These are phyloP conservation scores for Tympanopsis confertula DNA, from an alignment of 2,329 filamentous ascomycete species.

Conservation along the genomic window DNA sequence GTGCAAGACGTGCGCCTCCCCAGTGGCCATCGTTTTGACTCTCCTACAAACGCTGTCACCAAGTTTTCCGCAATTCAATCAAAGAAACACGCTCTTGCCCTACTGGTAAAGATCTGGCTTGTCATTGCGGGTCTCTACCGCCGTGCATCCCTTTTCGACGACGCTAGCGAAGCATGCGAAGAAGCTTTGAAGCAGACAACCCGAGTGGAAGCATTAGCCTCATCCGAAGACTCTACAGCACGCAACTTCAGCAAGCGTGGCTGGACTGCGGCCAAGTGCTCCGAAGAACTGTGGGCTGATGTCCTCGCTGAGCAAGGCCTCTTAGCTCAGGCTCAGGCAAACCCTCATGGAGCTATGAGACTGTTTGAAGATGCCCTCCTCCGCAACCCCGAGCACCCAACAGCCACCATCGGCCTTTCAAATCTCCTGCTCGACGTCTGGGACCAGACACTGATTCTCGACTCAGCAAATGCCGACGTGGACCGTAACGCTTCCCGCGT, in stretches of 20 bases:
- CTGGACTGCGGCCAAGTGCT: conserved; percentile 48
- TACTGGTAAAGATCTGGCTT: conserved; percentile 49
- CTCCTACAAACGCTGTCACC: conserved; percentile 13
- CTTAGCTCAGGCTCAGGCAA: conserved; percentile 31
- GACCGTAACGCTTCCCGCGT: neutral
- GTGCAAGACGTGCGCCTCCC: conserved; percentile 20
- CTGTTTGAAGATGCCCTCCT: conserved; percentile 45
- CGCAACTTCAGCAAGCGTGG: conserved; percentile 38
- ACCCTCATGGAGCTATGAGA: conserved; percentile 39
- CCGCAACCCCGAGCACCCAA: conserved; percentile 41
- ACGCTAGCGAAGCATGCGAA: conserved; percentile 43
- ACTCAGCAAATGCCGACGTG: conserved; percentile 5
- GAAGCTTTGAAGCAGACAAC: conserved; percentile 44
- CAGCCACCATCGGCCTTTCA: conserved; percentile 44
- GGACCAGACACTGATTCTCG: conserved; percentile 21
- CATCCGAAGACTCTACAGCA: conserved; percentile 36
- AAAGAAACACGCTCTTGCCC: conserved; percentile 18
- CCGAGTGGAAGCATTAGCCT: conserved; percentile 36
- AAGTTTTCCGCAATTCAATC: neutral
- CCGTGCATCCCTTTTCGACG: conserved; percentile 42
- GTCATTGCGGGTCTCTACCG: conserved; percentile 48
- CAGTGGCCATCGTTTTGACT: conserved; percentile 19
- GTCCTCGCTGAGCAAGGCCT: conserved; percentile 42
- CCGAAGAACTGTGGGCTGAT: conserved; percentile 51
- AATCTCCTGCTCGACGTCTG: conserved; percentile 53